A percentile compares a stretch with the other conserved stretches of the same genome.
Conservation (phyloP, 163 green algal species). For the Trebouxia gelatinosa region DNA sequence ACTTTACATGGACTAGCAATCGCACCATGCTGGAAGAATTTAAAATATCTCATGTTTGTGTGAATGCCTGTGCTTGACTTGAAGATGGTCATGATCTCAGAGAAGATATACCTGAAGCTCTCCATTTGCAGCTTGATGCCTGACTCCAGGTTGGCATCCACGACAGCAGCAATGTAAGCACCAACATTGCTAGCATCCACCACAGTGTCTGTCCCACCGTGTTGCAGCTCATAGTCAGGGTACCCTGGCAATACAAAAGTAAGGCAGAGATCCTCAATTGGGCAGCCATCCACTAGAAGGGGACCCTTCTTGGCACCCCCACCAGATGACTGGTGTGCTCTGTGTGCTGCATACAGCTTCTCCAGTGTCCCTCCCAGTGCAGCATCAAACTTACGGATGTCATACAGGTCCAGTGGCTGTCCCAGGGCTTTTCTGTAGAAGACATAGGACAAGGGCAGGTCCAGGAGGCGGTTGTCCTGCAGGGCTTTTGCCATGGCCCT, state of each 20-base stretch:
- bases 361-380: conserved; percentile 74
- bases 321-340: conserved; percentile 11
- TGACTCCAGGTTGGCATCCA: conserved; percentile 79
- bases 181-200: conserved; percentile 63
- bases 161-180: conserved; percentile 81
- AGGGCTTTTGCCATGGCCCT: conserved; percentile 85
- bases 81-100: no score
- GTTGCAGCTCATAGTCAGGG: conserved; percentile 69
- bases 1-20: no score
- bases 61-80: no score
- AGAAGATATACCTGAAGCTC: conserved; percentile 56
- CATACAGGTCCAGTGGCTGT: conserved; percentile 72
- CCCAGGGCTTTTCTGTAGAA: conserved; percentile 77
- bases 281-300: conserved; percentile 68
- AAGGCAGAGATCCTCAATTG: conserved; percentile 92
- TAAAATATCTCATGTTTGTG: no score
- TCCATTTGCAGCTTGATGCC: conserved; percentile 79
- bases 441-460: conserved; percentile 81
- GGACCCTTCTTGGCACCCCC: conserved; percentile 24
- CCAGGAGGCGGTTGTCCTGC: conserved; percentile 89
- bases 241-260: conserved; percentile 88
- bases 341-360: conserved; percentile 62
- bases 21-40: no score
- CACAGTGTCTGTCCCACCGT: conserved; percentile 56
- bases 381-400: conserved; percentile 78